phyloP scores from a whole-genome alignment of 768 basidiomycete genomes.

The Steccherinum ochraceum region DNA sequence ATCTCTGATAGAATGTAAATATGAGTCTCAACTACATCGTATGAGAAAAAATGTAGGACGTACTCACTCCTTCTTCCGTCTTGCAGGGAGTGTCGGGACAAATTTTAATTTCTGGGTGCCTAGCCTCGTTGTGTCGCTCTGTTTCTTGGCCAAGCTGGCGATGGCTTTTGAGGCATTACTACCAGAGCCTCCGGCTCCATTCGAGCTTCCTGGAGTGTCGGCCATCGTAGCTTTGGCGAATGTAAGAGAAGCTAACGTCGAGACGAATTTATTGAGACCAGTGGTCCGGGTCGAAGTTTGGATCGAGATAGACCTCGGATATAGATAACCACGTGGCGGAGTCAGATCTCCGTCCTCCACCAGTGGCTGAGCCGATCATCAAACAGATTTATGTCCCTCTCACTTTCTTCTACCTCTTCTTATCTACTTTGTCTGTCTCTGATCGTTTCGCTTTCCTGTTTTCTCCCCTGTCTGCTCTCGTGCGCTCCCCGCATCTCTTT shows the following conservation, averaged over 20 bases:
- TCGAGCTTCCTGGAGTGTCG: conserved; percentile 11
- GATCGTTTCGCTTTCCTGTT: conserved; percentile 1
- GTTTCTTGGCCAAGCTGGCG: conserved; percentile 67
- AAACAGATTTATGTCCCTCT: neutral
- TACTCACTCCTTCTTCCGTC: conserved; percentile 76
- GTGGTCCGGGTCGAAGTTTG: no score
- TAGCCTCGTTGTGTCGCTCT: conserved; percentile 62
- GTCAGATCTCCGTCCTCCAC: neutral
- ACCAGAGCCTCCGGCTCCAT: conserved; percentile 1
- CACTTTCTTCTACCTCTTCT: neutral
- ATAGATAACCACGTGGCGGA: neutral
- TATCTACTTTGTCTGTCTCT: no score
- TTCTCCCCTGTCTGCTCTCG: conserved; percentile 6
- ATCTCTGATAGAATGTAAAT: conserved; percentile 36
- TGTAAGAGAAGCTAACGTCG: neutral
- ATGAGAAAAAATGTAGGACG: conserved; percentile 9
- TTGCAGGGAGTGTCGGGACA: conserved; percentile 66
- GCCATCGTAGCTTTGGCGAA: conserved; percentile 8
- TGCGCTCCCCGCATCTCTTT: neutral
- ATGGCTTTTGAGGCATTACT: conserved; percentile 52
- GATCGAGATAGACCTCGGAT: neutral
- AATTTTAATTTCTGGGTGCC: conserved; percentile 78
- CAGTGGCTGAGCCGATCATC: no score
- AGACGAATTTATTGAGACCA: no score
- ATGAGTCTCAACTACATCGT: conserved; percentile 13